Evolutionary conservation across 371 early-diverging fungal genomes (phyloP).

Genomic region (Batkoa obscura): DNA sequence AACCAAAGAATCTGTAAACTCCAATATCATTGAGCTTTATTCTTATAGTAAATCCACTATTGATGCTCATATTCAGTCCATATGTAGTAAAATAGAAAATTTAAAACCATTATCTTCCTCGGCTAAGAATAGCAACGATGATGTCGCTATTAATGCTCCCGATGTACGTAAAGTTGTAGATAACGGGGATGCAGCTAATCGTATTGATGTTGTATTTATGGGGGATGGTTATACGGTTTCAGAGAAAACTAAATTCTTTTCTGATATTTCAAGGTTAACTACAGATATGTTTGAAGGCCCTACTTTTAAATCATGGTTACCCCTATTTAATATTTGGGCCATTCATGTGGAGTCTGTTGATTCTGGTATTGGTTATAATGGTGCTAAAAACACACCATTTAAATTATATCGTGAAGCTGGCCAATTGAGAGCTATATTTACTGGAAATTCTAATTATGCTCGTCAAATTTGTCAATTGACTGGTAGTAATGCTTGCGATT

Average conservation of each 20-base stretch:
- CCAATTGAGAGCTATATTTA: slow-evolving; percentile 33
- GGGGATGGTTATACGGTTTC: slow-evolving; percentile 33
- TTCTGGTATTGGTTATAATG: slow-evolving; percentile 28
- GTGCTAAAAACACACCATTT: slow-evolving; percentile 27
- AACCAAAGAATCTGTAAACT: not conserved
- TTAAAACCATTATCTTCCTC: not conserved
- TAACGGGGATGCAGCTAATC: slow-evolving; percentile 23
- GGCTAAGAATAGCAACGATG: not conserved
- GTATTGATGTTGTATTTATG: slow-evolving; percentile 37
- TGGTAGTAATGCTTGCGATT: slow-evolving; percentile 29
- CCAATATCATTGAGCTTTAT: not conserved
- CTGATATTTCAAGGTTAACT: slow-evolving; percentile 26
- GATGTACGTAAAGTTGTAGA: slow-evolving; percentile 17
- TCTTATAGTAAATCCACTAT: not conserved
- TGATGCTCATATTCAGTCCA: not conserved
- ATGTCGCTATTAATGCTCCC: slow-evolving; percentile 11
- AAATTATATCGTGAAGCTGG: slow-evolving; percentile 36
- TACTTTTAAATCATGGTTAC: slow-evolving; percentile 25
- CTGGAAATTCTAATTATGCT: slow-evolving; percentile 21
- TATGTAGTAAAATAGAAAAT: not conserved
- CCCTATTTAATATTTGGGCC: slow-evolving; percentile 36
- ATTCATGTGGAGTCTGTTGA: slow-evolving; percentile 23
- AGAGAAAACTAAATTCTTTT: slow-evolving; percentile 23
- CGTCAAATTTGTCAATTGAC: slow-evolving; percentile 21
- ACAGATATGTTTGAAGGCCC: slow-evolving; percentile 30